Percentiles rank a stretch among this genome's conserved stretches.
These are phyloP conservation scores for Hortiboletus campestris DNA, from an alignment of 768 basidiomycete species.

Conservation along the genomic window DNA sequence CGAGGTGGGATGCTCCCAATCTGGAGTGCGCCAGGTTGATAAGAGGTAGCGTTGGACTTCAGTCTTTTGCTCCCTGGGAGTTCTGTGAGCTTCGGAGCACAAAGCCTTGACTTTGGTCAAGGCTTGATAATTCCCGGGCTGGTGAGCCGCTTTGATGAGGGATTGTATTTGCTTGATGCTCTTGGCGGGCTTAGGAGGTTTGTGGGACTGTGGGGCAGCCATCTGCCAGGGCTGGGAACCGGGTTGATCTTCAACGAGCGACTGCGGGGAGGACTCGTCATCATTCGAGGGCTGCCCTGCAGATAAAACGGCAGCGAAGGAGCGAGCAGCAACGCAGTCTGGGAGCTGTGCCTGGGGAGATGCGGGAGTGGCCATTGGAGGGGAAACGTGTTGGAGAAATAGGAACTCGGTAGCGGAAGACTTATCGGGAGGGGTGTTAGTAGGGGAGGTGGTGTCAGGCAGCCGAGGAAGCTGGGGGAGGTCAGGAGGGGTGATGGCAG, in stretches of 20 bases:
- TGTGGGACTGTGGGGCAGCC: constrained; percentile 10
- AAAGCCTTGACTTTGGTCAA: constrained; percentile 43
- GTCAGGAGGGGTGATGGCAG: constrained; percentile 1
- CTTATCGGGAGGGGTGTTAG: constrained; percentile 5
- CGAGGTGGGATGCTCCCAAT: constrained; percentile 27
- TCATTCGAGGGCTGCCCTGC: constrained; percentile 27
- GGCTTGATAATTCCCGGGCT: constrained; percentile 41
- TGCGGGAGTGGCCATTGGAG: constrained; percentile 31
- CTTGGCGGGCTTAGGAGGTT: constrained; percentile 30
- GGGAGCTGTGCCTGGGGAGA: constrained; percentile 35
- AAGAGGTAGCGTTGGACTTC: constrained; percentile 43
- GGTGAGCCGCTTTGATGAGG: constrained; percentile 43
- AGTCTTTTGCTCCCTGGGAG: constrained; percentile 43
- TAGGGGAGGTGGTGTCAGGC: not conserved
- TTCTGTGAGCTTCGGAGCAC: constrained; percentile 44
- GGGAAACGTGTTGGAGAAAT: constrained; percentile 19
- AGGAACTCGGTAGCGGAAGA: constrained; percentile 10
- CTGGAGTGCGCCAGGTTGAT: constrained; percentile 45
- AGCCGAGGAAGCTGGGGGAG: not conserved
- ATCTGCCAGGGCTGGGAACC: constrained; percentile 26
- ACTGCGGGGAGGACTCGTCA: constrained; percentile 24
- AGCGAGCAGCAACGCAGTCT: constrained; percentile 35
- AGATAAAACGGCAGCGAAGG: constrained; percentile 33
- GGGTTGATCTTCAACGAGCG: constrained; percentile 22
- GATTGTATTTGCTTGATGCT: constrained; percentile 41